These are phyloP conservation scores for Paramecium sonneborni DNA, from an alignment of 73 alveolate genomes.

Conservation along the genomic window DNA sequence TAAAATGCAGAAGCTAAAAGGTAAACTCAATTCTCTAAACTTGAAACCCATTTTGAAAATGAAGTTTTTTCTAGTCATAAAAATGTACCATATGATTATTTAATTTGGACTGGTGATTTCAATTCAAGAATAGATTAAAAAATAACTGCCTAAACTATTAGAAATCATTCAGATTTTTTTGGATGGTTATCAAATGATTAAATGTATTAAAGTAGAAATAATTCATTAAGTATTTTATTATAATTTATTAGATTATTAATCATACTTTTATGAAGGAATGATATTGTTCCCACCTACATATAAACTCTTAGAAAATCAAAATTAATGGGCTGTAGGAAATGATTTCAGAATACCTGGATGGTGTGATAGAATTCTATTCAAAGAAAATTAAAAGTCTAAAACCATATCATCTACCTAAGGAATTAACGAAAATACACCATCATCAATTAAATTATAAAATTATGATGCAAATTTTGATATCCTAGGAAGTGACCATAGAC, in stretches of 20 bases:
- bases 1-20: slow-evolving; percentile 67
- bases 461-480: slow-evolving; percentile 57
- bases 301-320: slow-evolving; percentile 74
- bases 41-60: background rate
- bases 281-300: slow-evolving; percentile 94
- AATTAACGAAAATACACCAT: background rate
- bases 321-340: slow-evolving; percentile 74
- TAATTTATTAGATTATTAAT: slow-evolving; percentile 55
- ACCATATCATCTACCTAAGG: background rate
- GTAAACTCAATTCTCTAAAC: slow-evolving; percentile 32
- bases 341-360: slow-evolving; percentile 91
- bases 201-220: slow-evolving; percentile 33
- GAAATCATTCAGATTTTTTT: slow-evolving; percentile 29
- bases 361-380: slow-evolving; percentile 91
- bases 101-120: slow-evolving; percentile 94
- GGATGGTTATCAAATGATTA: slow-evolving; percentile 11
- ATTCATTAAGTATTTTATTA: background rate
- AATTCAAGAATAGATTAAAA: slow-evolving; percentile 85
- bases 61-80: slow-evolving; percentile 7
- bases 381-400: slow-evolving; percentile 59
- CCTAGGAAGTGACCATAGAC: slow-evolving; percentile 79
- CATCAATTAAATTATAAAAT: slow-evolving; percentile 27
- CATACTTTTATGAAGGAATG: slow-evolving; percentile 85
- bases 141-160: slow-evolving; percentile 56
- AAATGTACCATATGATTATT: slow-evolving; percentile 67